Percentiles rank a stretch among this genome's conserved stretches.
Evolutionary conservation across 2,329 filamentous ascomycete genomes (phyloP).

Genomic region (Sporothrix brasiliensis): DNA sequence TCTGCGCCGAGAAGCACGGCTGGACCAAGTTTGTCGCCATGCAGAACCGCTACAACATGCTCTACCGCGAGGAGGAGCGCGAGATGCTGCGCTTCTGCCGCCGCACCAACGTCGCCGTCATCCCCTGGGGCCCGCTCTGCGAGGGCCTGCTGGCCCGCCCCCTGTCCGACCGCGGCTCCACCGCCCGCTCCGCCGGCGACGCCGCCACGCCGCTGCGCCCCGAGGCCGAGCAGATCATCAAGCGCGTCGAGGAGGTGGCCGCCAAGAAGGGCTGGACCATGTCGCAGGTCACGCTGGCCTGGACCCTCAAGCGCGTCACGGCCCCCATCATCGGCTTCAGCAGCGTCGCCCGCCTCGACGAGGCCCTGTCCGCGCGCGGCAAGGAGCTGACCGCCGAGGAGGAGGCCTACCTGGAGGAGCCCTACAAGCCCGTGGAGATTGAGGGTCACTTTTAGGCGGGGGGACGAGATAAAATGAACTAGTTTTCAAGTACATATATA

Average conservation of each 20-base stretch:
- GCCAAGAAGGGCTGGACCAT: conserved; percentile 32
- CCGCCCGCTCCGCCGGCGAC: conserved; percentile 32
- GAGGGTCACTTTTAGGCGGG: conserved; percentile 21
- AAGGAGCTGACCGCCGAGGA: conserved; percentile 60
- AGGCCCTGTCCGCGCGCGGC: conserved; percentile 47
- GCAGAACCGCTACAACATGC: conserved; percentile 63
- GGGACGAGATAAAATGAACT: neutral
- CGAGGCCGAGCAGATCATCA: conserved; percentile 34
- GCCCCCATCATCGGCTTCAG: conserved; percentile 65
- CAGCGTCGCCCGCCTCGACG: conserved; percentile 60
- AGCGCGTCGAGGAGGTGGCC: conserved; percentile 34
- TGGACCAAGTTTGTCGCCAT: conserved; percentile 65
- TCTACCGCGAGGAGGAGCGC: conserved; percentile 65
- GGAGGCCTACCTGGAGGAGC: conserved; percentile 62
- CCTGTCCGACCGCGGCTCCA: conserved; percentile 38
- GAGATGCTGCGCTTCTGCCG: conserved; percentile 51
- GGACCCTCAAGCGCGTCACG: conserved; percentile 58
- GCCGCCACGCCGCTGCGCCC: neutral
- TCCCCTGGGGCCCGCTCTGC: conserved; percentile 47
- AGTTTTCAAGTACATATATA: neutral
- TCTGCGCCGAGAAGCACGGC: conserved; percentile 58
- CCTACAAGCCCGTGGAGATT: conserved; percentile 52
- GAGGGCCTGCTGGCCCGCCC: conserved; percentile 46
- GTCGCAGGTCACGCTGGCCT: conserved; percentile 63
- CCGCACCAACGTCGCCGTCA: conserved; percentile 47